Evolutionary conservation across 306 rosid genomes (phyloP).

Genomic region (Gillenia trifoliata): DNA sequence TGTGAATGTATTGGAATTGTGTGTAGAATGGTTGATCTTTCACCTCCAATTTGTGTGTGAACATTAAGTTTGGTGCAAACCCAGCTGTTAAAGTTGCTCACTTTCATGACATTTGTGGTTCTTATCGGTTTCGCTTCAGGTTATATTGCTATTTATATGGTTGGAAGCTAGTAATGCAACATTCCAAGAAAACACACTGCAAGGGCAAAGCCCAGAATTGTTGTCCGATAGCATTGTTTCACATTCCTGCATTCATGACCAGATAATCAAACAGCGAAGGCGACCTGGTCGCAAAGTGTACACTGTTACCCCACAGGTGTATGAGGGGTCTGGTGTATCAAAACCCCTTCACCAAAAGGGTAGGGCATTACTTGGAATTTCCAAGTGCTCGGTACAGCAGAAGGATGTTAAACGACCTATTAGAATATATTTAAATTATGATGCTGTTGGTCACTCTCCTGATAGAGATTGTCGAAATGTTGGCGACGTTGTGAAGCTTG

Average conservation of each 20-base stretch:
- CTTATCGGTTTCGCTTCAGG: conserved; percentile 40
- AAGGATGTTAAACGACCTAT: conserved; percentile 72
- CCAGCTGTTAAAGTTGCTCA: not conserved
- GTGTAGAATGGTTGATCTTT: not conserved
- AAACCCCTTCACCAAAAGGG: conserved; percentile 61
- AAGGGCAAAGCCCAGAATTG: conserved; percentile 37
- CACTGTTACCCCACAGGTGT: conserved; percentile 83
- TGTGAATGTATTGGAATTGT: not conserved
- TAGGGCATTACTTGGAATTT: conserved; percentile 67
- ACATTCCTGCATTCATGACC: conserved; percentile 97
- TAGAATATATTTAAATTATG: conserved; percentile 92
- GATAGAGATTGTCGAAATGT: conserved; percentile 82
- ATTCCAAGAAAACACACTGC: conserved; percentile 33
- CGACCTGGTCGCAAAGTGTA: conserved; percentile 88
- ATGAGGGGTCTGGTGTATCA: conserved; percentile 36
- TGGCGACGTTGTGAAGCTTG: conserved; percentile 91
- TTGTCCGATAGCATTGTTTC: conserved; percentile 53
- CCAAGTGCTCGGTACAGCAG: conserved; percentile 33
- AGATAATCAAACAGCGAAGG: conserved; percentile 83
- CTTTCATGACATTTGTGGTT: not conserved
- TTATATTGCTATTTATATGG: conserved; percentile 51
- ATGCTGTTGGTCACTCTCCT: conserved; percentile 93
- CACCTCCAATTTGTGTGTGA: not conserved
- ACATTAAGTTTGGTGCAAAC: not conserved
- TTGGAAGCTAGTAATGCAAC: conserved; percentile 47